These are phyloP conservation scores for Mycena belliarum DNA, from an alignment of 768 basidiomycete species.

Conservation along the genomic window DNA sequence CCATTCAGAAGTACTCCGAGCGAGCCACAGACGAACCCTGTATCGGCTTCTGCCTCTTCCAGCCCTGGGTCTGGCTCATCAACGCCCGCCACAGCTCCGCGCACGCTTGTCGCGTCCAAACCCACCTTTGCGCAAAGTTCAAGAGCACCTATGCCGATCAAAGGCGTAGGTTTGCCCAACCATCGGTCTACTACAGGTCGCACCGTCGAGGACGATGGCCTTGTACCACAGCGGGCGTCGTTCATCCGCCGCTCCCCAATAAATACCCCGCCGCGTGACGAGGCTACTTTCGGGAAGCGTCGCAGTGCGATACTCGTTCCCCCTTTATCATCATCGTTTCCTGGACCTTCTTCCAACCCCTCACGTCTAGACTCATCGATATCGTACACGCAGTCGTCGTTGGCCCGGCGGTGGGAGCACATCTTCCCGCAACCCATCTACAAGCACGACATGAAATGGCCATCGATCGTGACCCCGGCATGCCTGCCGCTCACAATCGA, in stretches of 20 bases:
- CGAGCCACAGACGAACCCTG: slow-evolving; percentile 62
- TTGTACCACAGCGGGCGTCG: slow-evolving; percentile 45
- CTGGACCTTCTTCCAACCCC: slow-evolving; percentile 62
- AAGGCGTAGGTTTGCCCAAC: slow-evolving; percentile 27
- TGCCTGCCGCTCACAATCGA: slow-evolving; percentile 92
- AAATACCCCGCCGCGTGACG: slow-evolving; percentile 71
- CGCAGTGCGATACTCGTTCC: slow-evolving; percentile 42
- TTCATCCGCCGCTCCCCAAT: slow-evolving; percentile 61
- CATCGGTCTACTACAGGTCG: slow-evolving; percentile 50
- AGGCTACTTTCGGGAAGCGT: slow-evolving; percentile 58
- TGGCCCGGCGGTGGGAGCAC: slow-evolving; percentile 92
- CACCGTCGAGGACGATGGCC: slow-evolving; percentile 56
- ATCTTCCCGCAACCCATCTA: slow-evolving; percentile 70
- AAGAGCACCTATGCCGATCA: slow-evolving; percentile 46
- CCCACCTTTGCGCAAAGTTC: slow-evolving; percentile 34
- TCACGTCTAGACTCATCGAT: slow-evolving; percentile 60
- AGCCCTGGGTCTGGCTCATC: slow-evolving; percentile 24
- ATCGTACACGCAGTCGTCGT: slow-evolving; percentile 63
- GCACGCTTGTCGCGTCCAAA: slow-evolving; percentile 35
- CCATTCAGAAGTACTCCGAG: slow-evolving; percentile 66
- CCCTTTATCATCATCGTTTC: slow-evolving; percentile 44
- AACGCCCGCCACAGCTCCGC: slow-evolving; percentile 26
- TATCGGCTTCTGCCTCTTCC: slow-evolving; percentile 45
- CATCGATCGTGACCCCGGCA: slow-evolving; percentile 77
- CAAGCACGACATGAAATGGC: slow-evolving; percentile 93